These are phyloP conservation scores for Lactarius hatsudake DNA, from an alignment of 768 basidiomycete species.

Conservation along the genomic window DNA sequence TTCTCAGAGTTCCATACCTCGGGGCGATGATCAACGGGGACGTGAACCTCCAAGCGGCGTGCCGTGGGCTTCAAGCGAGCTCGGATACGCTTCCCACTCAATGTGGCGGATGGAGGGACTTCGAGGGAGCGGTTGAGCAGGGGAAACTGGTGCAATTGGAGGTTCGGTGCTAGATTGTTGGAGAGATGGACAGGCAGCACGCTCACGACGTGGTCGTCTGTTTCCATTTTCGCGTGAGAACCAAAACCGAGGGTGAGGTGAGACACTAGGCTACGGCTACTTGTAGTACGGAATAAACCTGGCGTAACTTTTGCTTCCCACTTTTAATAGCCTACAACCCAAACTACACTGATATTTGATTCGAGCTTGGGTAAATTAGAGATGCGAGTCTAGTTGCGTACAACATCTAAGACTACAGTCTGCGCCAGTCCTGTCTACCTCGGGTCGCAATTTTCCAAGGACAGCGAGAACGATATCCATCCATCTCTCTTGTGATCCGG, in stretches of 20 bases:
- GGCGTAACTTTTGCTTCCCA: background rate
- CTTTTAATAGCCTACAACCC: background rate
- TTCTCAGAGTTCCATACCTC: slow-evolving; percentile 81
- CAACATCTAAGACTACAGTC: slow-evolving; percentile 15
- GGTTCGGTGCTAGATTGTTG: slow-evolving; percentile 53
- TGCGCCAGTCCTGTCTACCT: slow-evolving; percentile 8
- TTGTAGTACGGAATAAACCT: no score
- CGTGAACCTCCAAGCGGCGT: slow-evolving; percentile 68
- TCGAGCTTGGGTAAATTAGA: background rate
- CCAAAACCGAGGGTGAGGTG: background rate
- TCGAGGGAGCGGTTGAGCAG: slow-evolving; percentile 71
- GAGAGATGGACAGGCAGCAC: slow-evolving; percentile 73
- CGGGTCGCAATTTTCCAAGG: slow-evolving; percentile 48
- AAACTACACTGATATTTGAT: background rate
- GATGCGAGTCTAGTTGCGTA: slow-evolving; percentile 17
- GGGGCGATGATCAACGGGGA: slow-evolving; percentile 75
- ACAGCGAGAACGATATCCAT: slow-evolving; percentile 65
- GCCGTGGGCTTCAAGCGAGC: slow-evolving; percentile 67
- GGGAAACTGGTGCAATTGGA: slow-evolving; percentile 83
- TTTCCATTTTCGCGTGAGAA: slow-evolving; percentile 23
- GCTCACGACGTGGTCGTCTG: slow-evolving; percentile 60
- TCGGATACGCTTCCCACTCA: slow-evolving; percentile 72
- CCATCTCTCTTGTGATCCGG: slow-evolving; percentile 63
- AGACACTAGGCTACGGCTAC: no score
- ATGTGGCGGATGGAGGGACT: slow-evolving; percentile 67